Conservation (phyloP, 2,329 filamentous ascomycete species). For the Botrytis hyacinthi region DNA sequence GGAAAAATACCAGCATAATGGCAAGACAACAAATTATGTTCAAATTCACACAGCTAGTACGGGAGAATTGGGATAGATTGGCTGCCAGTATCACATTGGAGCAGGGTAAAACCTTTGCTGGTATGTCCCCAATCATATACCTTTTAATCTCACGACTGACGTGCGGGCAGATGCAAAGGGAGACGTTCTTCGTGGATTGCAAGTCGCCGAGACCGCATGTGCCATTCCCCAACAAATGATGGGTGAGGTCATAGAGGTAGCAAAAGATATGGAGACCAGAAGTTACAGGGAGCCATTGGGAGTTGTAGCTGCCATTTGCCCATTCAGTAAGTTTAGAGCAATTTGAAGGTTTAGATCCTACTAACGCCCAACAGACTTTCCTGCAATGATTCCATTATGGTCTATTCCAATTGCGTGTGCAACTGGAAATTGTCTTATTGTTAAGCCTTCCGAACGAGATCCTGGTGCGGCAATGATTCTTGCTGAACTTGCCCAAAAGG, state of each 20-base stretch:
- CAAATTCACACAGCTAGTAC: constrained; percentile 75
- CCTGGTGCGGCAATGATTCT: constrained; percentile 84
- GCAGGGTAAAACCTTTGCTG: constrained; percentile 82
- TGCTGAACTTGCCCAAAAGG: constrained; percentile 74
- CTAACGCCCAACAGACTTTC: constrained; percentile 62
- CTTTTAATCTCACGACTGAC: constrained; percentile 1
- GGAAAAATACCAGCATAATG: constrained; percentile 71
- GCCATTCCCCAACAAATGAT: constrained; percentile 78
- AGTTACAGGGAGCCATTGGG: constrained; percentile 80
- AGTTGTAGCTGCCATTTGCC: constrained; percentile 80
- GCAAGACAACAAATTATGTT: constrained; percentile 83
- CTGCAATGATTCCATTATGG: constrained; percentile 92
- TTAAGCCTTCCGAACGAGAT: constrained; percentile 85
- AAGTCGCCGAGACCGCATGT: constrained; percentile 81
- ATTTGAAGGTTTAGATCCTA: not conserved
- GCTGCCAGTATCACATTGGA: constrained; percentile 83
- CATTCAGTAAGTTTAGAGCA: constrained; percentile 63
- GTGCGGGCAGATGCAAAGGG: constrained; percentile 62
- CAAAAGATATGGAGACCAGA: constrained; percentile 87
- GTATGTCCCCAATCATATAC: constrained; percentile 25
- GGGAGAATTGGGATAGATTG: constrained; percentile 81
- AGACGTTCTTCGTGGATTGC: constrained; percentile 76
- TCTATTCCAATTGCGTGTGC: constrained; percentile 81
- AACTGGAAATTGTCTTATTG: constrained; percentile 77
- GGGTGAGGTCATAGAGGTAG: constrained; percentile 79